Percentiles rank a stretch among this genome's conserved stretches.
Evolutionary conservation across 208 protist genomes (phyloP).

Genomic region (Jaenimonas drosophilae): DNA sequence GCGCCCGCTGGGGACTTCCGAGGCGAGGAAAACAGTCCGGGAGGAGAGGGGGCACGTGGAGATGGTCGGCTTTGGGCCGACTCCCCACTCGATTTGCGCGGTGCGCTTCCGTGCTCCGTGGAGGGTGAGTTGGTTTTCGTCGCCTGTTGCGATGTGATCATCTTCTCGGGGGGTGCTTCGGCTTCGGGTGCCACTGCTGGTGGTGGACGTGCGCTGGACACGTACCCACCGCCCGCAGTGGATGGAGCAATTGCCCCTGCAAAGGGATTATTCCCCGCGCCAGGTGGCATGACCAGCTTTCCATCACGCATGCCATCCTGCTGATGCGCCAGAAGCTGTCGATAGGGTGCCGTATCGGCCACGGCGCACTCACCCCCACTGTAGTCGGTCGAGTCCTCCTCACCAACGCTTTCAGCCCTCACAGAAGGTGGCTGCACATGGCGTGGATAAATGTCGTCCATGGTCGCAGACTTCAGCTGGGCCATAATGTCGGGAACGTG

Average conservation of each 20-base stretch:
- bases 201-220: not conserved
- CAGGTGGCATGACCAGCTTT: not conserved
- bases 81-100: too few relatives aligned
- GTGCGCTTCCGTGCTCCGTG: too few relatives aligned
- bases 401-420: not conserved
- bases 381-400: not conserved
- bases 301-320: not conserved
- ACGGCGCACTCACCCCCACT: not conserved
- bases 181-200: not conserved
- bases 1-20: too few relatives aligned
- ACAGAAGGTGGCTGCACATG: not conserved
- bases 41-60: too few relatives aligned
- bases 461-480: constrained; percentile 19
- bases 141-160: too few relatives aligned
- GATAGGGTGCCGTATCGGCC: constrained; percentile 6
- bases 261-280: constrained; percentile 6
- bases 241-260: not conserved
- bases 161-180: not conserved
- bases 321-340: constrained; percentile 6
- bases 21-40: too few relatives aligned
- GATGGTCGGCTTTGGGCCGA: too few relatives aligned
- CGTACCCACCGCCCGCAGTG: constrained; percentile 1
- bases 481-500: constrained; percentile 58
- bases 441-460: constrained; percentile 2
- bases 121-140: too few relatives aligned